Evolutionary conservation across 345 rosid species (phyloP).

Genomic region (Heritiera fomes): DNA sequence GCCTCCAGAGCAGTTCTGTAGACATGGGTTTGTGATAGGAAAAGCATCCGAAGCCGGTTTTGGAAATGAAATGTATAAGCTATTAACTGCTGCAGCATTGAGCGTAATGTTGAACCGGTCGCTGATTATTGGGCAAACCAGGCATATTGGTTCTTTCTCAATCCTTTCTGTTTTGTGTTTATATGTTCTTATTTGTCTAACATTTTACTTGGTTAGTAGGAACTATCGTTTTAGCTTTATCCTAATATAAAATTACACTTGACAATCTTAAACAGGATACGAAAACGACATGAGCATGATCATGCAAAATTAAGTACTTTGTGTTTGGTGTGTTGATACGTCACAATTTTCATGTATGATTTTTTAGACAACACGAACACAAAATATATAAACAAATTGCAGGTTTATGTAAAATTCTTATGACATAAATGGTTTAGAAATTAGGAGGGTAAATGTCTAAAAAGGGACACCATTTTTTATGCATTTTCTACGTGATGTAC

Average conservation of each 20-base stretch:
- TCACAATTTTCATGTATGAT: no score
- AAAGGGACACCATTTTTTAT: not conserved
- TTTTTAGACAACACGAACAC: no score
- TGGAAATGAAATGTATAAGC: slow-evolving; percentile 98
- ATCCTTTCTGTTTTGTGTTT: slow-evolving; percentile 57
- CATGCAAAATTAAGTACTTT: no score
- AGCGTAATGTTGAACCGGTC: slow-evolving; percentile 93
- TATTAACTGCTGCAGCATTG: slow-evolving; percentile 84
- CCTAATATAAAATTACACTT: not conserved
- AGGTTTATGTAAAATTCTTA: not conserved
- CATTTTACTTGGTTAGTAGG: slow-evolving; percentile 1
- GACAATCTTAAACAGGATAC: no score
- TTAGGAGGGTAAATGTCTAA: not conserved
- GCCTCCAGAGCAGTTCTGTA: slow-evolving; percentile 77
- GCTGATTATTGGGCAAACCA: slow-evolving; percentile 97
- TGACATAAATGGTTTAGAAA: not conserved
- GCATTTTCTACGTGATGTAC: not conserved
- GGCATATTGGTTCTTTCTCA: slow-evolving; percentile 99
- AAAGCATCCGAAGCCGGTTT: slow-evolving; percentile 97
- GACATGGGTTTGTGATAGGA: slow-evolving; percentile 82
- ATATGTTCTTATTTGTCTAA: slow-evolving; percentile 4
- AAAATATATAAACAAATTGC: no score
- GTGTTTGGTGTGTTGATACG: no score
- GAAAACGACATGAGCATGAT: no score
- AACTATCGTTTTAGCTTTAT: not conserved